Percentiles rank a stretch among this genome's conserved stretches.
Evolutionary conservation across 441 rosid genomes (phyloP).

Genomic region (Corymbia citriodora): DNA sequence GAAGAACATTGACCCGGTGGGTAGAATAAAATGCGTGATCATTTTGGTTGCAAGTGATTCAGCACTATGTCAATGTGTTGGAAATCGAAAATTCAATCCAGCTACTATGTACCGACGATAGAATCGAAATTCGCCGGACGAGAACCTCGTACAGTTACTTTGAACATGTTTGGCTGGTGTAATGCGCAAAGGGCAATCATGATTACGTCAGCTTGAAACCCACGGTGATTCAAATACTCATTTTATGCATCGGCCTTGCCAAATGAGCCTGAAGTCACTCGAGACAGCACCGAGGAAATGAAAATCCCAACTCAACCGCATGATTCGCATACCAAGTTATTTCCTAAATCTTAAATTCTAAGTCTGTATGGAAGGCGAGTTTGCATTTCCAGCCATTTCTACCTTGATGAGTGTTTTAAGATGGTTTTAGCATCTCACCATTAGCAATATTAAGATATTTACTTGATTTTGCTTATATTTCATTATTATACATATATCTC

Average conservation of each 20-base stretch:
- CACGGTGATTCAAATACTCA: neutral
- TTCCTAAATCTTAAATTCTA: neutral
- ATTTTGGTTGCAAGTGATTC: neutral
- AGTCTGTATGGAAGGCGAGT: neutral
- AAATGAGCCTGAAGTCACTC: neutral
- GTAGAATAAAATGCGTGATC: neutral
- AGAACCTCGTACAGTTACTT: neutral
- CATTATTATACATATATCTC: neutral
- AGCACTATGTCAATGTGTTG: neutral
- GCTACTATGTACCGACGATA: rapidly evolving
- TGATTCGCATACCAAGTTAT: neutral
- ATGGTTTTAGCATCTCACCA: neutral
- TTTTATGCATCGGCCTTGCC: neutral
- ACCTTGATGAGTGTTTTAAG: neutral
- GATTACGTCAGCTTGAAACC: neutral
- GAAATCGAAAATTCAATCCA: neutral
- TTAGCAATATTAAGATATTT: neutral
- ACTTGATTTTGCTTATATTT: neutral
- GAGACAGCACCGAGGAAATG: neutral
- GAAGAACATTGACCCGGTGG: neutral
- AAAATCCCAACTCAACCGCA: neutral
- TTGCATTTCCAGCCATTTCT: neutral
- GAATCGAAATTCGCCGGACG: rapidly evolving
- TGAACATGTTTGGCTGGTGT: neutral
- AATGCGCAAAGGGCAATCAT: neutral